Evolutionary conservation across 371 early-diverging fungal species (phyloP).

Genomic region (Capniomyces stellatus): DNA sequence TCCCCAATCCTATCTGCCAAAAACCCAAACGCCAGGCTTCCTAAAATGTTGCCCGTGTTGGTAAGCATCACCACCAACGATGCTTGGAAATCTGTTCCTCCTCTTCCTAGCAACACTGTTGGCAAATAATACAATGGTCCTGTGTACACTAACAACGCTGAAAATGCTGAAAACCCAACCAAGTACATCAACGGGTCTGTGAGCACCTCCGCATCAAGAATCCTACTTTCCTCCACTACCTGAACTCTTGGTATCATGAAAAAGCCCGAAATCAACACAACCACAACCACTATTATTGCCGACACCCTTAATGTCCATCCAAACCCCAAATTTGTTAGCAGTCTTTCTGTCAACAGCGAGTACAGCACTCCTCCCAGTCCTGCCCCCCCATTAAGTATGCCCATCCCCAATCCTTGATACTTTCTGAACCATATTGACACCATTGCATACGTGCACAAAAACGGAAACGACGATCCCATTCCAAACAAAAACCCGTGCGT

Average conservation of each 20-base stretch:
- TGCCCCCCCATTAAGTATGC: slow-evolving; percentile 44
- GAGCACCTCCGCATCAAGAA: background rate
- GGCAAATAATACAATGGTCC: slow-evolving; percentile 32
- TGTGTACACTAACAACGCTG: slow-evolving; percentile 24
- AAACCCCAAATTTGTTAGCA: slow-evolving; percentile 31
- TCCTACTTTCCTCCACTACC: background rate
- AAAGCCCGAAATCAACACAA: slow-evolving; percentile 20
- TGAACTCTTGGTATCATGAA: slow-evolving; percentile 9
- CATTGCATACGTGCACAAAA: slow-evolving; percentile 27
- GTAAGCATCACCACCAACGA: slow-evolving; percentile 17
- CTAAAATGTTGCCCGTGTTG: slow-evolving; percentile 12
- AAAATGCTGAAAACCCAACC: slow-evolving; percentile 5
- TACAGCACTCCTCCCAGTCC: slow-evolving; percentile 54
- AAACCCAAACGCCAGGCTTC: background rate
- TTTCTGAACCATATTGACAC: slow-evolving; percentile 57
- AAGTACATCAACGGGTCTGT: background rate
- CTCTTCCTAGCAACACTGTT: slow-evolving; percentile 14
- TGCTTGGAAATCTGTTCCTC: slow-evolving; percentile 18
- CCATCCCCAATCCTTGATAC: slow-evolving; percentile 48
- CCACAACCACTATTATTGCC: slow-evolving; percentile 30
- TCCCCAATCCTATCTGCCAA: background rate
- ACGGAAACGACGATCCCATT: slow-evolving; percentile 37
- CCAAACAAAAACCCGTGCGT: slow-evolving; percentile 53
- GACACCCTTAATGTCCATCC: slow-evolving; percentile 34
- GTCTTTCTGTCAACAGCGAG: slow-evolving; percentile 31